These are phyloP conservation scores for Paraleonurus japonicus DNA, from an alignment of 257 asterid genomes.

Conservation along the genomic window DNA sequence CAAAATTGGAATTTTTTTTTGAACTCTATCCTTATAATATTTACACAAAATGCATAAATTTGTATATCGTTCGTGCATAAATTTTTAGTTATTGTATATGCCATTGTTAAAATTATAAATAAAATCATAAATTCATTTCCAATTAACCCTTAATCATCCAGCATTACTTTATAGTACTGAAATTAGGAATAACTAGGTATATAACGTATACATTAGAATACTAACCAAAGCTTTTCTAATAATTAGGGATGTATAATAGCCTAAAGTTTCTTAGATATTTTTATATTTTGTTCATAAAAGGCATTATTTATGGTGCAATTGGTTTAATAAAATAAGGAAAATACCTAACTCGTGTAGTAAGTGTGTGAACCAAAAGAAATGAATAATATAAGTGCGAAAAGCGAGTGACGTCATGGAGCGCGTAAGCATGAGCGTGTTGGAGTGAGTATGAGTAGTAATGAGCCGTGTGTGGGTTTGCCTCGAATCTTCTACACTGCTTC, in stretches of 20 bases:
- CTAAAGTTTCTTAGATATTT: too few species aligned
- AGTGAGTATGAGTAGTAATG: not conserved
- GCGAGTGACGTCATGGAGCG: conserved; percentile 14
- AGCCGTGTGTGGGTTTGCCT: not conserved
- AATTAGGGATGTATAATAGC: not conserved
- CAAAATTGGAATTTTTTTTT: too few species aligned
- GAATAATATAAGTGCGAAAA: not conserved
- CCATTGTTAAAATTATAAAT: not conserved
- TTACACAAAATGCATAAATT: too few species aligned
- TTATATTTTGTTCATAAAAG: too few species aligned
- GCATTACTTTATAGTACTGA: too few species aligned
- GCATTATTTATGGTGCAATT: not conserved
- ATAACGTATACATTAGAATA: too few species aligned
- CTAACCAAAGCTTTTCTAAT: too few species aligned
- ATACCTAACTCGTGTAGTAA: not conserved
- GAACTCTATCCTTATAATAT: too few species aligned
- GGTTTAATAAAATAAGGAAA: not conserved
- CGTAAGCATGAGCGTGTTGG: conserved; percentile 19
- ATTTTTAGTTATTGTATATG: too few species aligned
- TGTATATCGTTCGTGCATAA: too few species aligned
- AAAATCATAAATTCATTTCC: too few species aligned
- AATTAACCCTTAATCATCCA: not conserved
- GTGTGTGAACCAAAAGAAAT: not conserved
- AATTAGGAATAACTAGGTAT: too few species aligned
- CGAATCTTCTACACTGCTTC: conserved; percentile 21